Base-by-base conservation (phyloP, 164 flowering plant genomes). In the Magnolia changhungtana region DNA sequence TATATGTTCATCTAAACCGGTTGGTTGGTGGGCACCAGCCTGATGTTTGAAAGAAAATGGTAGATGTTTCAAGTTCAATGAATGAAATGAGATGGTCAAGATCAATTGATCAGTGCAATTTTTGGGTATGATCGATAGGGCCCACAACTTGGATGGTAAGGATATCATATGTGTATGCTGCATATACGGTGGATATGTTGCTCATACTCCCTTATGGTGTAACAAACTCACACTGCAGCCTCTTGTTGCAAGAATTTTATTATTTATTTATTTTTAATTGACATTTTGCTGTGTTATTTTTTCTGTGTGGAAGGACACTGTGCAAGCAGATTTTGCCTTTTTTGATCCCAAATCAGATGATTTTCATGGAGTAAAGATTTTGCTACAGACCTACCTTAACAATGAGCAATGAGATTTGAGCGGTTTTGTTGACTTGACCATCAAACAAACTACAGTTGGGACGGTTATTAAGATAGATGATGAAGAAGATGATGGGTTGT, bases 381-480 rank as follows among this genome's bases (percentile, higher is more conserved):
- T 96, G 83, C 86, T 96, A 71, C 93, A 90, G 80, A 82, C 81
- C 13, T 96, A 91, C 77, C 92, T 94, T 69, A 98, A 89, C 75
- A 80, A 87, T 76, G 81, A 77, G 72, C 75, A 84, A 66, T 96
- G 98, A 98, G 96, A 94, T 87, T 80, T 90, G 82, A 91, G 92
- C 78, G 90, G 90, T 50, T 92, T 96, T 77, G 95, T 91, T 3
- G 98, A 92, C 82, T 77, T 96, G 82, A 90, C 94, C 78, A 58
- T 94, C 84, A 92, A 76, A n/a, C 98, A 96, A 82, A 85, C 94
- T n/a, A 92, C 97, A 8, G 99, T 96, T 0, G 99, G 99, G 24
- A 91, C 95, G n/a, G 92, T 94, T 59, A 88, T 94, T 51, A 92
- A 91, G 80, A 71, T 92, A 27, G 97, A 92, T 83, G 89, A 80